Evolutionary conservation across 2,329 filamentous ascomycete species (phyloP), one percentile per base, ranked within the genome.

Genomic region (Talaromyces amestolkiae): DNA sequence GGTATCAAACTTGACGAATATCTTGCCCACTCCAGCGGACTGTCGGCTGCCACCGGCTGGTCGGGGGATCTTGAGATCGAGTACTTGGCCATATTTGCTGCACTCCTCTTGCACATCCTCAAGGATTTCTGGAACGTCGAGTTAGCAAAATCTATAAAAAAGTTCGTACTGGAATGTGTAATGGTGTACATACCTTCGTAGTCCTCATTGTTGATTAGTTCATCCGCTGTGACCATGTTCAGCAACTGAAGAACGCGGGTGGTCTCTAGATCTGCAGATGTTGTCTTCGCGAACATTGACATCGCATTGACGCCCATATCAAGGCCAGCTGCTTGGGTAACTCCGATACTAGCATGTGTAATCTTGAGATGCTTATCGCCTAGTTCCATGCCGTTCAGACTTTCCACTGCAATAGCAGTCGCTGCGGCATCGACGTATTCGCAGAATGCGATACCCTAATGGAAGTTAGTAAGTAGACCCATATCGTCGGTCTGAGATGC

Each of bases 221-320:
- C 95, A 72, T 99, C 95, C 0, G 93, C 85, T 0, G 95, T 99
- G 41, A 99, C 94, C 95, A 99, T 99, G 82, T 99, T 99, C 74
- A 99, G 86, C 68, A 99, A 83, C 79, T 97, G 94, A 67, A 99
- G 78, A 17, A 99, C 94, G 64, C 91, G 87, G 69, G 91, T 91
- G 67, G 89, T 88, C 71, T 96, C 93, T 39, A 91, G 83, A 67
- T 93, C 91, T 64, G 85, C 85, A 43, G 91, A 90, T 3, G 89
- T 92, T 22, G 95, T 96, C 65, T 94, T 93, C 43, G 95, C 95
- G 72, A 99, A 91, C 86, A 97, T 93, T 60, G 93, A 96, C 89
- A 99, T 98, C 68, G 95, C 95, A 71, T 95, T 96, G 68, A 99
- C 94, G 64, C 94, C 92, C 85, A 97, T 96, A 74, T 99, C 95